Evolutionary conservation across 805 yeast species (phyloP).

Genomic region (Dipodascus albidus): DNA sequence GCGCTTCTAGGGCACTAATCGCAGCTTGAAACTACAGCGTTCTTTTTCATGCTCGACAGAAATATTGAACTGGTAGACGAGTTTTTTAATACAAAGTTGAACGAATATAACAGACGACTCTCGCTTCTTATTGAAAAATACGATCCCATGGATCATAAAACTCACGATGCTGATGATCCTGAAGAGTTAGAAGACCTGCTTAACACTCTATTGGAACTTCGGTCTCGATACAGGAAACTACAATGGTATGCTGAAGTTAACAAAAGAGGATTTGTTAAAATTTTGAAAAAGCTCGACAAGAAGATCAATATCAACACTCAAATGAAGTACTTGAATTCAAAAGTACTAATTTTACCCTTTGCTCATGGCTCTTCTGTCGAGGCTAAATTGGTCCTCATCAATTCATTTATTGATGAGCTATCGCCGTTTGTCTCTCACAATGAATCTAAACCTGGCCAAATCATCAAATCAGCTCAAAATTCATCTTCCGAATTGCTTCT

Average conservation of each 20-base stretch:
- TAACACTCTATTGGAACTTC: constrained; percentile 60
- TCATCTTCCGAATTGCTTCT: constrained; percentile 3
- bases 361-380: constrained; percentile 58
- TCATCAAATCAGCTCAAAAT: neutral
- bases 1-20: constrained; percentile 4
- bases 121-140: constrained; percentile 27
- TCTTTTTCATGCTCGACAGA: constrained; percentile 68
- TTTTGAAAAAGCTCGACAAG: constrained; percentile 83
- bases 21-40: too few relatives aligned
- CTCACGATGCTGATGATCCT: constrained; percentile 31
- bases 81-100: constrained; percentile 60
- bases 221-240: constrained; percentile 66
- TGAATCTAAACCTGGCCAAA: neutral
- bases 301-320: constrained; percentile 55
- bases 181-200: constrained; percentile 55
- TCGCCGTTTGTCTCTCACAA: constrained; percentile 16
- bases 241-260: constrained; percentile 93
- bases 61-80: constrained; percentile 73
- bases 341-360: constrained; percentile 65
- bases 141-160: constrained; percentile 17
- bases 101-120: constrained; percentile 65
- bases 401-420: constrained; percentile 17
- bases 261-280: constrained; percentile 80
- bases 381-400: constrained; percentile 32
- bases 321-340: constrained; percentile 45